These are phyloP conservation scores for Pichia kluyveri DNA, from an alignment of 805 yeast genomes.

Conservation along the genomic window DNA sequence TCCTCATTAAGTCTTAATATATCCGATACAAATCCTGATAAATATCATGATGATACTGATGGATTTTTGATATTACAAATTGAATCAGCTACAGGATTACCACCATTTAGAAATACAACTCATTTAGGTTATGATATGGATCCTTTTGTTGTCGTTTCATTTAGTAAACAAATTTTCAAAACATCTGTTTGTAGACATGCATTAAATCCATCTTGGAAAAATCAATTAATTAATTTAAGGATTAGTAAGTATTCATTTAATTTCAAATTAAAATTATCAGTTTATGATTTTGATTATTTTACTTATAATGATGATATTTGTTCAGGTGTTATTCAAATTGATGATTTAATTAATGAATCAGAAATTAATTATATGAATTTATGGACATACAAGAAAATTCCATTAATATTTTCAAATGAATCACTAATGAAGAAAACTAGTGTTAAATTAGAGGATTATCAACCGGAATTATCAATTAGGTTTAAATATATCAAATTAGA, in stretches of 20 bases:
- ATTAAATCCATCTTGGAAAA: constrained; percentile 62
- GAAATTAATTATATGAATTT: background rate
- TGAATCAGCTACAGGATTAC: constrained; percentile 64
- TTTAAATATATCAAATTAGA: constrained; percentile 9
- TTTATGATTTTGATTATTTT: constrained; percentile 77
- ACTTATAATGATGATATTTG: constrained; percentile 83
- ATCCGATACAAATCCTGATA: background rate
- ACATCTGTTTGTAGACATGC: constrained; percentile 82
- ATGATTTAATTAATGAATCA: constrained; percentile 21
- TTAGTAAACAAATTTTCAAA: constrained; percentile 80
- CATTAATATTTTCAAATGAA: constrained; percentile 5
- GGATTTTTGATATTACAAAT: constrained; percentile 80
- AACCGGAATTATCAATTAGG: constrained; percentile 9
- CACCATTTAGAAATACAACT: constrained; percentile 63
- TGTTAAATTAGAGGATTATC: background rate
- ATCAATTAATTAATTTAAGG: constrained; percentile 75
- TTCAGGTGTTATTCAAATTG: constrained; percentile 45
- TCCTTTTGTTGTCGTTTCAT: constrained; percentile 87
- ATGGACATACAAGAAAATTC: constrained; percentile 10
- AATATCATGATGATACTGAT: constrained; percentile 12
- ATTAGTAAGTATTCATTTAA: constrained; percentile 55
- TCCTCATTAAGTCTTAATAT: background rate
- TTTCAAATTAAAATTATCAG: constrained; percentile 59
- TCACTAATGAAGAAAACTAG: constrained; percentile 2
- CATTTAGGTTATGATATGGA: constrained; percentile 89